phyloP scores from a whole-genome alignment of 2,329 filamentous ascomycete genomes.

The Trichophyton verrucosum region DNA sequence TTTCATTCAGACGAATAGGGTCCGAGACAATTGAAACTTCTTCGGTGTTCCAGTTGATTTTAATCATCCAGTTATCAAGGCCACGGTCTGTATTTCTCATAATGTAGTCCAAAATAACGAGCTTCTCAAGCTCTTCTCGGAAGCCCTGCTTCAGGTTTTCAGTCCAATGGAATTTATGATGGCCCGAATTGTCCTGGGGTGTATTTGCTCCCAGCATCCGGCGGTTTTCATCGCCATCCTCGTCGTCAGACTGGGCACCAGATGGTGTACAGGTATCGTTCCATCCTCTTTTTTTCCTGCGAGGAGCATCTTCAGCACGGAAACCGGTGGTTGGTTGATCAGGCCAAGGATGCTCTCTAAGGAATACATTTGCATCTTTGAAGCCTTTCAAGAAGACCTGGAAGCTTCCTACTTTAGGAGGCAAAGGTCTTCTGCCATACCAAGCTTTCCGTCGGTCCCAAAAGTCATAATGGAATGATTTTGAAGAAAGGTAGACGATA shows the following conservation, averaged over 20 bases:
- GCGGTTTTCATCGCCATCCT: slow-evolving; percentile 45
- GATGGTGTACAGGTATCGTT: slow-evolving; percentile 68
- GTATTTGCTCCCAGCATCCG: slow-evolving; percentile 27
- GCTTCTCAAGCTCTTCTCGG: slow-evolving; percentile 86
- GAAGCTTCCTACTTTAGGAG: slow-evolving; percentile 86
- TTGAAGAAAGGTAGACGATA: slow-evolving; percentile 85
- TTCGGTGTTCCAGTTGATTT: slow-evolving; percentile 74
- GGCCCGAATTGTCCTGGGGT: slow-evolving; percentile 35
- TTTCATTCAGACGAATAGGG: slow-evolving; percentile 53
- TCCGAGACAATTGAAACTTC: slow-evolving; percentile 78
- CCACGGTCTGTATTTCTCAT: slow-evolving; percentile 98
- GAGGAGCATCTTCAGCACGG: slow-evolving; percentile 53
- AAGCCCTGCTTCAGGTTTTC: slow-evolving; percentile 80
- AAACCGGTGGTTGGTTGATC: slow-evolving; percentile 67
- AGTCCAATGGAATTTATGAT: slow-evolving; percentile 65
- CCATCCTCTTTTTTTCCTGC: slow-evolving; percentile 61
- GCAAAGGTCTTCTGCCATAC: slow-evolving; percentile 72
- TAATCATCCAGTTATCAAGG: slow-evolving; percentile 99
- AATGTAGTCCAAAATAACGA: slow-evolving; percentile 96
- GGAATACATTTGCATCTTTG: slow-evolving; percentile 91
- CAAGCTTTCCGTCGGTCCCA: slow-evolving; percentile 87
- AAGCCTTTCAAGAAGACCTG: slow-evolving; percentile 95
- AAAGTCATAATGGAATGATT: slow-evolving; percentile 96
- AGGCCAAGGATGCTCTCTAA: slow-evolving; percentile 92
- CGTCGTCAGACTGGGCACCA: slow-evolving; percentile 46